These are phyloP conservation scores for Barnettozyma populi DNA, from an alignment of 805 yeast genomes.

Conservation along the genomic window DNA sequence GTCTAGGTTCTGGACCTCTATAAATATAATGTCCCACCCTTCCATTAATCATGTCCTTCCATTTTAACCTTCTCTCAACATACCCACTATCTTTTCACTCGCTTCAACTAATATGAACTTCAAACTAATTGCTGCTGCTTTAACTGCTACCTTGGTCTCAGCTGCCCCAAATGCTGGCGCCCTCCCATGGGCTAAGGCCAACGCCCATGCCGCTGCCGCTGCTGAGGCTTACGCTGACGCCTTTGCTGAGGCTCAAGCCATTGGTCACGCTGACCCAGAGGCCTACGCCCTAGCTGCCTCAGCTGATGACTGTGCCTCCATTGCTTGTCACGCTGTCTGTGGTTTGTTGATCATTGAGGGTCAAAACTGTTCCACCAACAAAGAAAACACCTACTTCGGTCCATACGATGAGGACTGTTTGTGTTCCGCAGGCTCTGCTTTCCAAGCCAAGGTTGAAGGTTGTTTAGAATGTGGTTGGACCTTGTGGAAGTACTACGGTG, in stretches of 20 bases:
- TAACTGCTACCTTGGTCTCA: conserved; percentile 8
- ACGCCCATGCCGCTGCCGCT: conserved; percentile 16
- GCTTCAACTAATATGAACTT: conserved; percentile 1
- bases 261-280: conserved; percentile 19
- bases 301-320: conserved; percentile 24
- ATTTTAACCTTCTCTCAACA: neutral
- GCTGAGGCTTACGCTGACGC: conserved; percentile 19
- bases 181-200: conserved; percentile 19
- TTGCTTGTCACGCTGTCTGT: conserved; percentile 31
- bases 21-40: neutral
- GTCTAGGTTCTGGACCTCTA: neutral
- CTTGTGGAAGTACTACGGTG: conserved; percentile 30
- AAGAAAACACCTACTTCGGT: conserved; percentile 18
- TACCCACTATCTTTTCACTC: neutral
- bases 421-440: conserved; percentile 19
- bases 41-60: too few relatives aligned
- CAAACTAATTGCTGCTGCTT: conserved; percentile 2
- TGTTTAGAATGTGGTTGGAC: conserved; percentile 37
- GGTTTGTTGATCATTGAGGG: conserved; percentile 31
- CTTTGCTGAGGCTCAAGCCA: conserved; percentile 18
- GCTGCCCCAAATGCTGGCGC: conserved; percentile 13
- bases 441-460: conserved; percentile 18
- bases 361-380: conserved; percentile 26
- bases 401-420: conserved; percentile 22
- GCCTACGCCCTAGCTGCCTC: conserved; percentile 20